Percentiles rank a stretch among this genome's conserved stretches.
These are phyloP conservation scores for Cercospora sojina DNA, from an alignment of 2,329 filamentous ascomycete genomes.

Conservation along the genomic window DNA sequence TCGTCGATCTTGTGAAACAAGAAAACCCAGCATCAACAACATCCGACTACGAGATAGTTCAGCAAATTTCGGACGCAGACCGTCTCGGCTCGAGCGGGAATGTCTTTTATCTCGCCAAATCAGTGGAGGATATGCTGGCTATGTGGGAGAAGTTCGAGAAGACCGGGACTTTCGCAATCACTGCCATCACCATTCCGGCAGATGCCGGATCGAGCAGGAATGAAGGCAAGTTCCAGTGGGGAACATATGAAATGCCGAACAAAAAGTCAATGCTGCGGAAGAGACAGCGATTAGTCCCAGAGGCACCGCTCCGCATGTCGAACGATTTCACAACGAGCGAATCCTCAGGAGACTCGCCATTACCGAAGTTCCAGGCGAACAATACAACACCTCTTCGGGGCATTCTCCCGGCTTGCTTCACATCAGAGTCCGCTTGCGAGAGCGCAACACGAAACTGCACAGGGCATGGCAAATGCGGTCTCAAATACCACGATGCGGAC, in stretches of 20 bases:
- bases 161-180: slow-evolving; percentile 25
- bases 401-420: slow-evolving; percentile 72
- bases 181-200: slow-evolving; percentile 27
- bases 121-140: slow-evolving; percentile 21
- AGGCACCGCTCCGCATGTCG: slow-evolving; percentile 25
- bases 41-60: slow-evolving; percentile 20
- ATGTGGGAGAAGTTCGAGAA: slow-evolving; percentile 19
- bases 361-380: slow-evolving; percentile 39
- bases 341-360: slow-evolving; percentile 28
- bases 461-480: slow-evolving; percentile 72
- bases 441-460: slow-evolving; percentile 75
- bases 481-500: slow-evolving; percentile 59
- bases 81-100: slow-evolving; percentile 16
- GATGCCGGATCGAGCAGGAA: slow-evolving; percentile 18
- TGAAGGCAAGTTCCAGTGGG: slow-evolving; percentile 32
- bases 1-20: slow-evolving; percentile 35
- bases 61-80: slow-evolving; percentile 4
- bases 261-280: slow-evolving; percentile 29
- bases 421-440: slow-evolving; percentile 65
- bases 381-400: slow-evolving; percentile 46
- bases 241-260: slow-evolving; percentile 35
- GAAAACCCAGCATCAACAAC: slow-evolving; percentile 19
- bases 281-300: slow-evolving; percentile 24
- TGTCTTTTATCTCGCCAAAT: slow-evolving; percentile 24
- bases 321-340: slow-evolving; percentile 30